These are phyloP conservation scores for Candida montana DNA, from an alignment of 805 yeast species.

Conservation along the genomic window DNA sequence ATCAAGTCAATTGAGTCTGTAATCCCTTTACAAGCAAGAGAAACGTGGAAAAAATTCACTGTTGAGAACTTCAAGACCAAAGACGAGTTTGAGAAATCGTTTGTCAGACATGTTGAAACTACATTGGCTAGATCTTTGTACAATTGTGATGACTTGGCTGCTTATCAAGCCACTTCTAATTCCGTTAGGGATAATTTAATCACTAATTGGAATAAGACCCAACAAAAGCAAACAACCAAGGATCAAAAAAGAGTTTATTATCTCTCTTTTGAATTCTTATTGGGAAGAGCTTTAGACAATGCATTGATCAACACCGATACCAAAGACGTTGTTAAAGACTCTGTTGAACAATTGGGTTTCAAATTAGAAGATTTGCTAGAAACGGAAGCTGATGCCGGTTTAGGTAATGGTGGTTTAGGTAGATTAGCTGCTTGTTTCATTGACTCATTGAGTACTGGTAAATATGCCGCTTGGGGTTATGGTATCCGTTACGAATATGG, in stretches of 20 bases:
- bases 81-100: slow-evolving; percentile 58
- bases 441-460: slow-evolving; percentile 80
- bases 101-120: slow-evolving; percentile 85
- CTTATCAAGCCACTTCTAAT: slow-evolving; percentile 83
- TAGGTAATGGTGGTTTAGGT: slow-evolving; percentile 95
- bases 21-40: slow-evolving; percentile 74
- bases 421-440: slow-evolving; percentile 92
- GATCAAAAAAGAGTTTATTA: slow-evolving; percentile 86
- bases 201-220: slow-evolving; percentile 89
- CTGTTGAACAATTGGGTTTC: slow-evolving; percentile 75
- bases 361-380: slow-evolving; percentile 78
- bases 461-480: slow-evolving; percentile 95
- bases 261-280: slow-evolving; percentile 78
- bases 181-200: slow-evolving; percentile 75
- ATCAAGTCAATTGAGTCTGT: slow-evolving; percentile 75
- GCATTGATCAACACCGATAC: slow-evolving; percentile 78
- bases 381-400: slow-evolving; percentile 89
- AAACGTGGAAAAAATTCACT: slow-evolving; percentile 69
- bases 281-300: slow-evolving; percentile 95
- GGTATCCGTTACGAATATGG: slow-evolving; percentile 93
- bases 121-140: slow-evolving; percentile 86
- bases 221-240: slow-evolving; percentile 77
- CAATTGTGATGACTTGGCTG: slow-evolving; percentile 89
- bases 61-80: slow-evolving; percentile 41
- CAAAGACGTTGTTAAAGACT: slow-evolving; percentile 51